Base-by-base conservation (phyloP, 805 yeast species). In the Spathaspora boniae region DNA sequence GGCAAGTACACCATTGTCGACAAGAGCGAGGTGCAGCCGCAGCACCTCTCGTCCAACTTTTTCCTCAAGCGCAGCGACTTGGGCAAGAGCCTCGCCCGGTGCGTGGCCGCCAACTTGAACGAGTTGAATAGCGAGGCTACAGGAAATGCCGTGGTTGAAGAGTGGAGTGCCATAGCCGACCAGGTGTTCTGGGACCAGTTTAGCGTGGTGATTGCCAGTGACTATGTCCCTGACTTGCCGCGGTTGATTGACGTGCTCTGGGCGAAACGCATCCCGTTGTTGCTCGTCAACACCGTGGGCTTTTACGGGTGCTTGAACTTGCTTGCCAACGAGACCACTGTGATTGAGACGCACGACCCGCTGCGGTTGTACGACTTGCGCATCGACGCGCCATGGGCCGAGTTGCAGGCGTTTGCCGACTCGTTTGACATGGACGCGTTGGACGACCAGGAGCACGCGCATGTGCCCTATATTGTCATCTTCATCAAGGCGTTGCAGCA, bases 261-360 rank as follows among this genome's bases (percentile, higher is more conserved):
- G 68, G 41, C 47, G 1, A 44, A 51, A 31, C 53, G 66, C 11
- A 70, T 80, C 2, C 91, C 93, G 0, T 50, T 82, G 6, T 51
- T 86, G 2, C 54, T 68, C 4, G 65, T 76, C 1, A 61, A 65
- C 26, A 59, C 80, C 1, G 42, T 68, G 16, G 94, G 95, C 0
- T 81, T 82, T 46, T 85, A 78, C 51, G 88, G 88, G 1, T 58
- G 67, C 12, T 42, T 85, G 4, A 63, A 78, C 27, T 50, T 82
- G 4, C 58, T 74, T 21, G 53, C 73, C n/a, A 54, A 50, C 18
- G 86, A 80, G 46, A 76, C 77, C 6, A 74, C 80, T n/a, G 74
- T 86, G 2, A 60, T 86, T 11, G 89, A 89, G 41, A 76, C 95
- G 0, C 73, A 68, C 46, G 95, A 87, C 53, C 78, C 80, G 0